Base-by-base conservation (phyloP, 2,329 filamentous ascomycete genomes). In the Fusarium drepaniforme region DNA sequence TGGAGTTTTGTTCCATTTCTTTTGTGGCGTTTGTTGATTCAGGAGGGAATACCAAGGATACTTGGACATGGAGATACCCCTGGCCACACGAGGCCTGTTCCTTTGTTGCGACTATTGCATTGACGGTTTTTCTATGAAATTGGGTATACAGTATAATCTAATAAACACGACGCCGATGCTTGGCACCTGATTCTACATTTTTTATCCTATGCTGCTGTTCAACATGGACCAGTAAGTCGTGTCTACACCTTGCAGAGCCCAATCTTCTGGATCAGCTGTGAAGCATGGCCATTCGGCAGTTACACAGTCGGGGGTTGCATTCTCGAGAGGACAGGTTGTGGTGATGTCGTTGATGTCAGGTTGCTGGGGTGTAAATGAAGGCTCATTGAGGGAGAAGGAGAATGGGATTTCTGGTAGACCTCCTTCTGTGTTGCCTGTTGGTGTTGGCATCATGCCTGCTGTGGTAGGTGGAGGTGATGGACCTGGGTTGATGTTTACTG, bases 231-330 rank as follows among this genome's bases (percentile, higher is more conserved):
- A 83, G 44, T 81, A 83, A 2, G 80, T 79, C 15, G 81, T 82
- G 62, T 86, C 84, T 4, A 85, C 81, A 5, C 83, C 83, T 63
- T 86, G 84, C 12, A 86, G 80, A 3, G 82, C 81, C 84, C 84
- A 85, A 28, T 85, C 78, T 18, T 84, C 82, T 1, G 80, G 76
- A 53, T 83, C 83, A 3, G 77, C 77, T 1, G 77, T 79, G 67
- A 78, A 79, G 51, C 74, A 76, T 5, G 77, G 78, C 77, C 77
- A 79, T 30, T 79, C 58, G 18, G 38, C 63, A 35, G 58, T 12
- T 77, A 79, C 38, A 56, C 62, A 68, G 58, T 65, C 58, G 53
- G 60, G 56, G n/a, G 67, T 18, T 9, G 58, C 25, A 28, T 23
- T 63, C 5, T 63, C 68, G 4, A 66, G 66, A 6, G 68, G 46